A percentile compares a stretch with the other conserved stretches of the same genome.
phyloP scores from a whole-genome alignment of 208 protist species.

The Acanthamoeba culbertsoni region DNA sequence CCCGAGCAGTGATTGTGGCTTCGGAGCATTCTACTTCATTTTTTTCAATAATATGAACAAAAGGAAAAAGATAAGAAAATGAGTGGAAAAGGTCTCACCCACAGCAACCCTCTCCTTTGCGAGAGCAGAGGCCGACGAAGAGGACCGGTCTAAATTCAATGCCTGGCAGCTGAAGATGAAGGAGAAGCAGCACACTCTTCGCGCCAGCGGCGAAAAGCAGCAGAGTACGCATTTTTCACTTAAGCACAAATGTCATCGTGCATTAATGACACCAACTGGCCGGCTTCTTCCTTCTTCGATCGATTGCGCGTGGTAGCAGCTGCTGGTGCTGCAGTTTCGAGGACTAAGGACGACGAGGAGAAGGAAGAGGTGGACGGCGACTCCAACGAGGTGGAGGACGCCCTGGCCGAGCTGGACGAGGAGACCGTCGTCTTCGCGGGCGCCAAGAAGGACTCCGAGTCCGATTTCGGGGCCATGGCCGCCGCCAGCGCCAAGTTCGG shows the following conservation, averaged over 20 bases:
- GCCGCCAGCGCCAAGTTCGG: conserved; percentile 1
- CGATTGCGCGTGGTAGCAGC: no score
- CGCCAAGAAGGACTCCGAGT: not conserved
- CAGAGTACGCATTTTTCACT: no score
- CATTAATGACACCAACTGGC: no score
- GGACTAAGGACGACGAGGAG: no score
- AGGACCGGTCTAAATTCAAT: not conserved
- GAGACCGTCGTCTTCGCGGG: conserved; percentile 28
- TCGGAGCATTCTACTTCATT: no score
- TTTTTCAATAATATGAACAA: no score
- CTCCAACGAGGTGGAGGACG: conserved; percentile 25
- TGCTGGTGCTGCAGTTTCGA: no score
- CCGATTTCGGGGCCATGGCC: not conserved
- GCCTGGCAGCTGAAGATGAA: conserved; percentile 18
- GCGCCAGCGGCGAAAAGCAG: not conserved
- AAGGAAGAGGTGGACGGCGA: not conserved
- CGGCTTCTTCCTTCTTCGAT: not conserved
- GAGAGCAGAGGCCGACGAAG: not conserved
- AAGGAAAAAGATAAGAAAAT: no score
- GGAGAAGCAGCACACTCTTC: not conserved
- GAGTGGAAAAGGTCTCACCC: no score
- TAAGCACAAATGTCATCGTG: no score
- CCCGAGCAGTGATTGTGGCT: no score
- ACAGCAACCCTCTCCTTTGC: no score
- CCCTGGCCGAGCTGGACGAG: conserved; percentile 42